A percentile compares a stretch with the other conserved stretches of the same genome.
Conservation (phyloP, 805 yeast species). For the Kregervanrija fluxuum region DNA sequence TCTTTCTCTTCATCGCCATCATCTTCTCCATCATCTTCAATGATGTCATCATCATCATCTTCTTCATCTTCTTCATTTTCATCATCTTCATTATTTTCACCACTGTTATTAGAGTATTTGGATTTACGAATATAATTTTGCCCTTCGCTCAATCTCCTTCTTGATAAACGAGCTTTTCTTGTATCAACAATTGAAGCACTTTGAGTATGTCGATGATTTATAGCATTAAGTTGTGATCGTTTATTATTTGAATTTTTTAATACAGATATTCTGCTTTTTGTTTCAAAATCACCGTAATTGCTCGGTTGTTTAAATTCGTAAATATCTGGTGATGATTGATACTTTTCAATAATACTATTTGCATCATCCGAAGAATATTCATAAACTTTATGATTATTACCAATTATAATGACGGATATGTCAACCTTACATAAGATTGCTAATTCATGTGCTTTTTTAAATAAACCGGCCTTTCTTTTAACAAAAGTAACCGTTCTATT, state of each 20-base stretch:
- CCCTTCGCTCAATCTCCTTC: not conserved
- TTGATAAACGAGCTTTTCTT: not conserved
- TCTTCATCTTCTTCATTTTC: conserved; percentile 7
- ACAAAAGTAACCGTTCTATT: conserved; percentile 83
- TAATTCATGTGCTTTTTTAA: conserved; percentile 79
- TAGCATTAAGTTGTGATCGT: not conserved
- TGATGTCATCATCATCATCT: conserved; percentile 8
- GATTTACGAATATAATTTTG: not conserved
- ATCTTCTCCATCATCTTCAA: conserved; percentile 3
- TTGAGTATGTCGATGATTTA: not conserved
- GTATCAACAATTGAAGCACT: not conserved
- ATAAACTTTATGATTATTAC: conserved; percentile 74
- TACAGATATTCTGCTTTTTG: conserved; percentile 11
- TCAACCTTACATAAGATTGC: conserved; percentile 91
- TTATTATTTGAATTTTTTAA: not conserved
- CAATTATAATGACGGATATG: conserved; percentile 81
- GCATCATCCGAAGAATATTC: conserved; percentile 76
- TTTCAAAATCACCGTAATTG: conserved; percentile 54
- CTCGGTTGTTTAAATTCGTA: conserved; percentile 61
- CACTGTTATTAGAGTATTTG: not conserved
- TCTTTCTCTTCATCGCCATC: conserved; percentile 5
- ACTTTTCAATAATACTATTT: conserved; percentile 37
- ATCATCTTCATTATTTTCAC: not conserved
- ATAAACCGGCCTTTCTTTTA: conserved; percentile 89
- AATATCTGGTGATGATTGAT: conserved; percentile 21